A percentile compares a stretch with the other conserved stretches of the same genome.
phyloP scores from a whole-genome alignment of 2,329 filamentous ascomycete genomes.

The Cyphellophora attinorum region DNA sequence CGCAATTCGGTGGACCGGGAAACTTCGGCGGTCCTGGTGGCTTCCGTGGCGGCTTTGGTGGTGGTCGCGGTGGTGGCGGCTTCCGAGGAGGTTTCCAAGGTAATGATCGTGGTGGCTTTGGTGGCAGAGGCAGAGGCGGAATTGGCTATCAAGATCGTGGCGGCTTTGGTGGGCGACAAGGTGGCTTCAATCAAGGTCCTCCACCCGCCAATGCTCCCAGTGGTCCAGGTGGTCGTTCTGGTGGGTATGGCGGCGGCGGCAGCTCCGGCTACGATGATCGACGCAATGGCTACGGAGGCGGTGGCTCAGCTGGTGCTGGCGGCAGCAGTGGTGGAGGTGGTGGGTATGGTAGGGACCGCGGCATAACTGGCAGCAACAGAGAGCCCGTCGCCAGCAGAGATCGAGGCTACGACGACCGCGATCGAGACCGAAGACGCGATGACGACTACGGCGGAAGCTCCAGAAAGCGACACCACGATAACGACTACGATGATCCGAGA shows the following conservation, averaged over 20 bases:
- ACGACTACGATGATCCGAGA: slow-evolving; percentile 68
- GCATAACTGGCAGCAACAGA: slow-evolving; percentile 66
- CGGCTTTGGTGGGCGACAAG: slow-evolving; percentile 30
- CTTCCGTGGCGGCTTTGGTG: slow-evolving; percentile 43
- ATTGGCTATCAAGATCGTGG: slow-evolving; percentile 51
- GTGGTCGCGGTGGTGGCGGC: slow-evolving; percentile 38
- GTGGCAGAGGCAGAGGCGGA: slow-evolving; percentile 35
- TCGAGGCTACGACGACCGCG: slow-evolving; percentile 40
- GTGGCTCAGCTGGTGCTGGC: slow-evolving; percentile 43
- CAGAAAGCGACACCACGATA: slow-evolving; percentile 65
- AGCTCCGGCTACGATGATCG: slow-evolving; percentile 28
- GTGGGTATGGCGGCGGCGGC: slow-evolving; percentile 45
- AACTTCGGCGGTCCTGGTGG: slow-evolving; percentile 48
- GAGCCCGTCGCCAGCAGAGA: slow-evolving; percentile 68
- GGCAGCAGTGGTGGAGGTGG: slow-evolving; percentile 60
- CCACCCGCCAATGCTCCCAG: slow-evolving; percentile 36
- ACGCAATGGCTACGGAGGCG: slow-evolving; percentile 45
- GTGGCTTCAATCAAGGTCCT: slow-evolving; percentile 24
- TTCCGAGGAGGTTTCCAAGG: slow-evolving; percentile 44
- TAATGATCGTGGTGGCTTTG: slow-evolving; percentile 32
- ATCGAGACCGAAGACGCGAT: slow-evolving; percentile 30
- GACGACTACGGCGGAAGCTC: slow-evolving; percentile 44
- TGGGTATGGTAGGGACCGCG: slow-evolving; percentile 42
- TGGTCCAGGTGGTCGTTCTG: slow-evolving; percentile 42
- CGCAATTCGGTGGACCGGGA: slow-evolving; percentile 52